Evolutionary conservation across 2,329 filamentous ascomycete species (phyloP), one percentile per base, ranked within the genome.

Genomic region (Cordyceps farinosa): DNA sequence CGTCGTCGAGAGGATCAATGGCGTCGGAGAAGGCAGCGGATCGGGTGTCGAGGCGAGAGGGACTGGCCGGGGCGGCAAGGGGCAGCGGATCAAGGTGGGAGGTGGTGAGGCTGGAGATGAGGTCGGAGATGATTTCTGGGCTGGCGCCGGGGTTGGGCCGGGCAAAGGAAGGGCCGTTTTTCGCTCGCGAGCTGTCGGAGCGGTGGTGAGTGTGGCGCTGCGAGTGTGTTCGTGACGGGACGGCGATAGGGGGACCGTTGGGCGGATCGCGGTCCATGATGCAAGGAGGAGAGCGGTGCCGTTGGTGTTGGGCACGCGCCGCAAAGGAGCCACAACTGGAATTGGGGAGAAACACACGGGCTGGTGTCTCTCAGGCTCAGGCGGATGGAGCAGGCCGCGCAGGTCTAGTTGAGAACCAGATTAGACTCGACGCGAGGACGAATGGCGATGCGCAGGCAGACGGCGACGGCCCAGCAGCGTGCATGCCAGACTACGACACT

Each of bases 71-170:
- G 22, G 71, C 69, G 40, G 79, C 76, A 15, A 78, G 75, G 65
- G 80, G 77, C 57, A 81, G 76, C 61, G 79, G 81, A 69, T 92
- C 89, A 71, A 92, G 91, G 72, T 90, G 87, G 65, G 84, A 90
- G 70, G 86, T 85, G 69, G 86, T 86, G 44, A 89, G 81, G 61
- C 83, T 91, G 67, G 87, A 91, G 76, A 90, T 92, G 61, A 87
- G 79, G 61, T 82, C 84, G 32, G 85, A 87, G 64, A 89, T 91
- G 72, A 92, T 84, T 72, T 90, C 88, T 64, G 89, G 88, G 55
- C 85, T 86, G 15, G 84, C 80, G 47, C 82, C 79, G 32, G 77
- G 71, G 62, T n/a, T 69, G 67, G 63, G 67, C 42, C 15, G 40
- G 59, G 65, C 65, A 52, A 68, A 67, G 3, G 67, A 67, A 15